phyloP scores from a whole-genome alignment of 495 filamentous ascomycete genomes.

The Penicillium angulare region DNA sequence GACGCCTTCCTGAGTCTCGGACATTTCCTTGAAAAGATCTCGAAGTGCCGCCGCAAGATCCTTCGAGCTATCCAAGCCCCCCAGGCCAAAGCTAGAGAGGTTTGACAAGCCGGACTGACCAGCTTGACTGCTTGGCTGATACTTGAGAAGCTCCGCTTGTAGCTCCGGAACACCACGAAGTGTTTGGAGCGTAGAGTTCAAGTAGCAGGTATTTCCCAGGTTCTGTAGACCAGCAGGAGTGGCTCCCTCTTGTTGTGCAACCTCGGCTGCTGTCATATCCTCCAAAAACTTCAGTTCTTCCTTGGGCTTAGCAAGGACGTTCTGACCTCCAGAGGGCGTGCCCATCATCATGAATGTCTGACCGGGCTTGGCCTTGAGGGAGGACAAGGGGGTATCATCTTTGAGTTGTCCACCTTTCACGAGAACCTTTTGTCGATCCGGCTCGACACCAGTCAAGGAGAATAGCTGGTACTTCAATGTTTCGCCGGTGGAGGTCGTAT shows the following conservation, averaged over 20 bases:
- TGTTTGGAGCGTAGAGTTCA: constrained; percentile 93
- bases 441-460: constrained; percentile 93
- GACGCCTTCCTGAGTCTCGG: constrained; percentile 84
- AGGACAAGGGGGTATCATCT: constrained; percentile 86
- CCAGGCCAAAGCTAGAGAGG: constrained; percentile 59
- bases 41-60: constrained; percentile 81
- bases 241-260: constrained; percentile 76
- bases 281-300: constrained; percentile 87
- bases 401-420: constrained; percentile 93
- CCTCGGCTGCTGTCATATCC: constrained; percentile 96
- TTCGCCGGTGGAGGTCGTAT: constrained; percentile 80
- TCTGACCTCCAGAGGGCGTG: constrained; percentile 66
- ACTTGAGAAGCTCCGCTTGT: constrained; percentile 72
- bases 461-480: constrained; percentile 93
- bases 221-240: constrained; percentile 89
- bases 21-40: constrained; percentile 91
- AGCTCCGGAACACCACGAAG: constrained; percentile 88
- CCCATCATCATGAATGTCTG: constrained; percentile 97
- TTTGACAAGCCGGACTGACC: constrained; percentile 41
- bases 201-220: constrained; percentile 95
- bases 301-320: constrained; percentile 67
- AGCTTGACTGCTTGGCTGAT: constrained; percentile 47
- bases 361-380: constrained; percentile 77
- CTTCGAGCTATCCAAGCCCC: constrained; percentile 55
- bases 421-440: constrained; percentile 92